These are phyloP conservation scores for Elsinoe perseae DNA, from an alignment of 2,329 filamentous ascomycete species.

Conservation along the genomic window DNA sequence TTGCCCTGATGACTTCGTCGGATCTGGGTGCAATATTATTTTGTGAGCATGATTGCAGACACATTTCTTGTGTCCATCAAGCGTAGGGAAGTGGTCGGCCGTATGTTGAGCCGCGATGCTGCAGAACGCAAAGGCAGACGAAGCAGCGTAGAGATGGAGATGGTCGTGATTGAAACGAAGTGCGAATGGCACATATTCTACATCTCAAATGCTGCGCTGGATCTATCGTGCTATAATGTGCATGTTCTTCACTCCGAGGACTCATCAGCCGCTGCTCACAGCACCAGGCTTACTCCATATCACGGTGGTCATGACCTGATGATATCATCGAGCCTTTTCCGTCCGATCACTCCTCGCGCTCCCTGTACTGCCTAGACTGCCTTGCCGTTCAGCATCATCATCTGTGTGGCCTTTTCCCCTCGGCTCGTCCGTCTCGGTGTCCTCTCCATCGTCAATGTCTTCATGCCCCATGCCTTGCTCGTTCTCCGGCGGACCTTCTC, in stretches of 20 bases:
- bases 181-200: background rate
- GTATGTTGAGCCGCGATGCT: background rate
- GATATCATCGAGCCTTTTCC: background rate
- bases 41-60: too few species aligned
- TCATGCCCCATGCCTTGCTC: conserved; percentile 4
- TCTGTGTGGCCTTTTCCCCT: background rate
- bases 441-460: conserved; percentile 15
- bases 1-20: too few species aligned
- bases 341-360: conserved; percentile 2
- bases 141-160: background rate
- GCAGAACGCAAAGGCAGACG: background rate
- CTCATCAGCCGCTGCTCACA: too few species aligned
- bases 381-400: background rate
- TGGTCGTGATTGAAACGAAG: background rate
- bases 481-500: conserved; percentile 27
- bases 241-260: background rate
- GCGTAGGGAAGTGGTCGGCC: background rate
- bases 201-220: background rate
- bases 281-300: too few species aligned
- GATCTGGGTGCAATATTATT: too few species aligned
- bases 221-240: background rate
- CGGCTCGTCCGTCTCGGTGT: conserved; percentile 18
- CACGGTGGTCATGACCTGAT: background rate
- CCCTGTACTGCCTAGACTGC: background rate
- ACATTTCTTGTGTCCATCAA: too few species aligned